Evolutionary conservation across 1,139 yeast genomes (phyloP).

Genomic region (Debaryomyces coudertii): DNA sequence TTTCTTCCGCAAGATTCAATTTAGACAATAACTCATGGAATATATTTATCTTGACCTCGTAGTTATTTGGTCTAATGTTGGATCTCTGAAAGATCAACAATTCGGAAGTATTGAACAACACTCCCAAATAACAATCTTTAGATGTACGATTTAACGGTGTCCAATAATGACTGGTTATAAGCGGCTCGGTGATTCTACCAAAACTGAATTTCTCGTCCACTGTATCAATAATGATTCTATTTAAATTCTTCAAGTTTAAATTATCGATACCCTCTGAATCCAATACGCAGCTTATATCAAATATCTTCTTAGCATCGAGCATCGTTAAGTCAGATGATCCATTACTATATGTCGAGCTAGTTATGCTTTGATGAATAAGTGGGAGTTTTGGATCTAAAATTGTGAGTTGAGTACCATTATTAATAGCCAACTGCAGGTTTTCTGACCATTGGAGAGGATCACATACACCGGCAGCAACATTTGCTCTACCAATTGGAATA

Average conservation of each 20-base stretch:
- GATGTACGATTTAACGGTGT: constrained; percentile 26
- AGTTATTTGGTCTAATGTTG: constrained; percentile 26
- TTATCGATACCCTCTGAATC: constrained; percentile 32
- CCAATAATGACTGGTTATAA: constrained; percentile 44
- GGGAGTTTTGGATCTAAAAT: constrained; percentile 47
- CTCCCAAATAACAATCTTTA: constrained; percentile 37
- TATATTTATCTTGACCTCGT: constrained; percentile 28
- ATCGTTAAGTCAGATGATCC: constrained; percentile 15
- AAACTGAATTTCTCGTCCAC: constrained; percentile 36
- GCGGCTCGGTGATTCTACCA: constrained; percentile 36
- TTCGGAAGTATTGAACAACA: constrained; percentile 45
- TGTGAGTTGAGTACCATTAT: constrained; percentile 36
- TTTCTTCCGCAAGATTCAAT: constrained; percentile 17
- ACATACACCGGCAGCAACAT: constrained; percentile 23
- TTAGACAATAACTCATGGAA: constrained; percentile 31
- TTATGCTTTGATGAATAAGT: constrained; percentile 33
- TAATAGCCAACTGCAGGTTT: constrained; percentile 43
- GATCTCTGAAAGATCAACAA: constrained; percentile 35
- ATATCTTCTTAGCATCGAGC: constrained; percentile 35
- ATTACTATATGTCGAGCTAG: constrained; percentile 15
- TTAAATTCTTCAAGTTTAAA: constrained; percentile 36
- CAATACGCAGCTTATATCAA: constrained; percentile 30
- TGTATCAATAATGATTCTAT: constrained; percentile 29
- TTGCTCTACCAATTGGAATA: constrained; percentile 27
- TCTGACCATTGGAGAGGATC: constrained; percentile 44